Percentiles rank a stretch among this genome's conserved stretches.
phyloP scores from a whole-genome alignment of 1,284 basidiomycete species.

The Takashimella koratensis region DNA sequence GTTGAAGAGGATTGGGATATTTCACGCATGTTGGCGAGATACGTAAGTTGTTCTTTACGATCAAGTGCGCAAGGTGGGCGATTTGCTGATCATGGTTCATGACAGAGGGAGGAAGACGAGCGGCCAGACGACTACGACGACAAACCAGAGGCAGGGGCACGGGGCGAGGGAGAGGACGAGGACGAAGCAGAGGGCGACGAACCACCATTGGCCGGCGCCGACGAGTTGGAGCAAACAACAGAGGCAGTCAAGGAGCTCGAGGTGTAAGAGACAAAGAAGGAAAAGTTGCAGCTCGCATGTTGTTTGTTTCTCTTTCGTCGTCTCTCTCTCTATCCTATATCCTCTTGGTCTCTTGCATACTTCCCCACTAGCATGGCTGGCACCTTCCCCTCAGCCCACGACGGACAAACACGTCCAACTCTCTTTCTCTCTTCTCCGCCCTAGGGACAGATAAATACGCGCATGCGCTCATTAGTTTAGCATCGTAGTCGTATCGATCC shows the following conservation, averaged over 20 bases:
- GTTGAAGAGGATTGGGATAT: conserved; percentile 50
- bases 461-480: too few species aligned
- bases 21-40: conserved; percentile 43
- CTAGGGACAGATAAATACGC: too few species aligned
- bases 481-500: too few species aligned
- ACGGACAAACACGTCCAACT: too few species aligned
- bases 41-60: conserved; percentile 58
- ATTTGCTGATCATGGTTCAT: conserved; percentile 49
- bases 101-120: conserved; percentile 55
- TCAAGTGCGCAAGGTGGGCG: conserved; percentile 67
- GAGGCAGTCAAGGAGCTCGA: background rate
- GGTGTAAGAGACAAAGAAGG: background rate
- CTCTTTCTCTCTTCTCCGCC: background rate
- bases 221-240: conserved; percentile 49
- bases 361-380: too few species aligned
- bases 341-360: too few species aligned
- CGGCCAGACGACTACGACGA: conserved; percentile 53
- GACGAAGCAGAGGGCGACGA: background rate
- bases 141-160: background rate
- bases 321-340: background rate
- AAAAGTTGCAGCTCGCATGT: background rate
- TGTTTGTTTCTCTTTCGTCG: background rate
- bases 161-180: background rate
- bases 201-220: background rate
- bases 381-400: too few species aligned